These are phyloP conservation scores for Gymnopus androsaceus DNA, from an alignment of 1,284 basidiomycete genomes.

Conservation along the genomic window DNA sequence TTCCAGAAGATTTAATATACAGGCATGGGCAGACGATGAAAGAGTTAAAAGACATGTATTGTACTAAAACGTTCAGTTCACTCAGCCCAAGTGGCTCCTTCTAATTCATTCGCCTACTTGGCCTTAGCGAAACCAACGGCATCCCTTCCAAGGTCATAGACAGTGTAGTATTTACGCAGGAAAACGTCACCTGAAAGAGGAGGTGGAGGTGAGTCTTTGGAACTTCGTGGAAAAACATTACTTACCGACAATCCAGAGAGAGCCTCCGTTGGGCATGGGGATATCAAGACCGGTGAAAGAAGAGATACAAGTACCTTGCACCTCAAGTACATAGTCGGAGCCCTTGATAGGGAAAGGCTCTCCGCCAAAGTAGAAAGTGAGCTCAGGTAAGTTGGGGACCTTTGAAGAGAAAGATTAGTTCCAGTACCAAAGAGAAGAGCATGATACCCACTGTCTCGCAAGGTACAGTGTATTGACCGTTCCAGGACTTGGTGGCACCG, in stretches of 20 bases:
- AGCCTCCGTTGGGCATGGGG: constrained; percentile 76
- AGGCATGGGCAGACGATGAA: not conserved
- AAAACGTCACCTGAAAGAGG: constrained; percentile 70
- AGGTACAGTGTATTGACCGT: constrained; percentile 91
- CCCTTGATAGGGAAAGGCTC: constrained; percentile 81
- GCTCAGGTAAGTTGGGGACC: constrained; percentile 82
- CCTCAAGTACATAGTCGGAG: constrained; percentile 86
- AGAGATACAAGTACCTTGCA: constrained; percentile 92
- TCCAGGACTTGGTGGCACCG: constrained; percentile 91
- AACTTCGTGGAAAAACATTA: constrained; percentile 15
- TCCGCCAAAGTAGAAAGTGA: constrained; percentile 84
- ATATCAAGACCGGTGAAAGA: constrained; percentile 94
- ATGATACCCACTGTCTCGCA: constrained; percentile 58
- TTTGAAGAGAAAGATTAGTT: not conserved
- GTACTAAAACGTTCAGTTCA: not conserved
- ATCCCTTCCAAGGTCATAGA: constrained; percentile 86
- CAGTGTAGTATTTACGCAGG: constrained; percentile 89
- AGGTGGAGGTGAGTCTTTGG: constrained; percentile 8
- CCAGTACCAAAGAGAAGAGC: not conserved
- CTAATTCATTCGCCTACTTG: constrained; percentile 5
- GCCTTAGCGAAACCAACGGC: constrained; percentile 84
- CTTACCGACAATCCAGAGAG: constrained; percentile 92
- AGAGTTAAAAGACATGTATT: not conserved
- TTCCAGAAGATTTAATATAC: not conserved
- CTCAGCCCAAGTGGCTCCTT: not conserved